These are phyloP conservation scores for Penicillium sp. DNA, from an alignment of 2,329 filamentous ascomycete genomes.

Conservation along the genomic window DNA sequence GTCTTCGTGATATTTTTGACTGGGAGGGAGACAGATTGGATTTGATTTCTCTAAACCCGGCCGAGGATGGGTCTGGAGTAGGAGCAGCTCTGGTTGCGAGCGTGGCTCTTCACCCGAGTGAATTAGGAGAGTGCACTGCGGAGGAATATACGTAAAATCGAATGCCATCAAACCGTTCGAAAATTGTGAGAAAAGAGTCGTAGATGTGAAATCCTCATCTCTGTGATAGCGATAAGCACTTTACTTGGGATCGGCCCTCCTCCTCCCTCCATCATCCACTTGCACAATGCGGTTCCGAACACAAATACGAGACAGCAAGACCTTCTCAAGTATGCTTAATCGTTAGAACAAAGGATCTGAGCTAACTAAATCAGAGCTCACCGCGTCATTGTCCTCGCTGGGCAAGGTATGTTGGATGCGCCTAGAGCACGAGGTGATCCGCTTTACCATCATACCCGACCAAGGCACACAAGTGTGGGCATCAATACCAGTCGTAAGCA, in stretches of 20 bases:
- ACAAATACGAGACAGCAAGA: constrained; percentile 29
- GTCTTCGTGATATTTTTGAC: constrained; percentile 74
- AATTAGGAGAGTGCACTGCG: not conserved
- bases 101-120: constrained; percentile 36
- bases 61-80: constrained; percentile 88
- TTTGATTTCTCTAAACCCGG: constrained; percentile 75
- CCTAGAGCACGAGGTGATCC: constrained; percentile 79
- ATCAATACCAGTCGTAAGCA: constrained; percentile 52
- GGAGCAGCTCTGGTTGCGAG: constrained; percentile 84
- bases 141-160: not conserved
- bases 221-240: constrained; percentile 9
- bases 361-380: constrained; percentile 47
- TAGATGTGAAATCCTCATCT: not conserved
- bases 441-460: constrained; percentile 94
- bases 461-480: constrained; percentile 96
- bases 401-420: constrained; percentile 89
- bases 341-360: not conserved
- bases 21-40: constrained; percentile 78
- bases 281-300: constrained; percentile 34
- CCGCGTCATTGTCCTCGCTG: constrained; percentile 60
- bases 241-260: not conserved
- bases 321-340: constrained; percentile 16
- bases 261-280: constrained; percentile 3
- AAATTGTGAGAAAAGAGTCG: not conserved
- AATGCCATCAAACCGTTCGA: not conserved